A percentile compares a stretch with the other conserved stretches of the same genome.
Evolutionary conservation across 1,139 yeast genomes (phyloP).

Genomic region (Yamadazyma trypodendri): DNA sequence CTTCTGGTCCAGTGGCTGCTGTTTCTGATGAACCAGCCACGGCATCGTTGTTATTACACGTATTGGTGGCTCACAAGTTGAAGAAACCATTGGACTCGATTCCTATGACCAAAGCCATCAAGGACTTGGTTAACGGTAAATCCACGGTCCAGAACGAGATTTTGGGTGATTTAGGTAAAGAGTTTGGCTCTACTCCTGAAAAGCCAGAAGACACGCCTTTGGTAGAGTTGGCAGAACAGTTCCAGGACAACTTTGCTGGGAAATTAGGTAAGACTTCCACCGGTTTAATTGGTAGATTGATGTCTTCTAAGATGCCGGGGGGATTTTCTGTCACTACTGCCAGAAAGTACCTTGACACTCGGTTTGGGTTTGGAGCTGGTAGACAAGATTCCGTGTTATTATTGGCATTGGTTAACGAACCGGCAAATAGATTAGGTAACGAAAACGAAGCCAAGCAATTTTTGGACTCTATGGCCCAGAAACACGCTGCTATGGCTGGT

Average conservation of each 20-base stretch:
- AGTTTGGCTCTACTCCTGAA: slow-evolving; percentile 96
- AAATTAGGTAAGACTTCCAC: slow-evolving; percentile 90
- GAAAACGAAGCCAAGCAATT: slow-evolving; percentile 89
- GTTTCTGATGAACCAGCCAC: slow-evolving; percentile 87
- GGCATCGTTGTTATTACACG: slow-evolving; percentile 80
- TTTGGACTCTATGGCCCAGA: slow-evolving; percentile 77
- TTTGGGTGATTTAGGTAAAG: slow-evolving; percentile 96
- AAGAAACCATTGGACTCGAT: slow-evolving; percentile 86
- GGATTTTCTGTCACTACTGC: slow-evolving; percentile 92
- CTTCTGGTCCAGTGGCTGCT: slow-evolving; percentile 76
- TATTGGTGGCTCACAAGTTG: slow-evolving; percentile 91
- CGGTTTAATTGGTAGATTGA: slow-evolving; percentile 83
- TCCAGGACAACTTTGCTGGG: slow-evolving; percentile 89
- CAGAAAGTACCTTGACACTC: slow-evolving; percentile 83
- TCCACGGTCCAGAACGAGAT: slow-evolving; percentile 98
- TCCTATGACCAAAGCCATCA: slow-evolving; percentile 88
- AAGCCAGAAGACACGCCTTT: slow-evolving; percentile 98
- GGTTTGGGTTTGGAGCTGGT: slow-evolving; percentile 90
- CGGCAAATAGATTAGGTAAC: slow-evolving; percentile 79
- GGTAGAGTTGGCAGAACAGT: slow-evolving; percentile 89
- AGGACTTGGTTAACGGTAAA: slow-evolving; percentile 96
- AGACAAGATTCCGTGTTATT: slow-evolving; percentile 91
- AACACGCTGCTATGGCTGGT: slow-evolving; percentile 83
- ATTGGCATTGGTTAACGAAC: slow-evolving; percentile 83
- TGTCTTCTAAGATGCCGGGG: slow-evolving; percentile 99